phyloP scores from a whole-genome alignment of 805 yeast species.

The Sugiyamaella valdiviana region DNA sequence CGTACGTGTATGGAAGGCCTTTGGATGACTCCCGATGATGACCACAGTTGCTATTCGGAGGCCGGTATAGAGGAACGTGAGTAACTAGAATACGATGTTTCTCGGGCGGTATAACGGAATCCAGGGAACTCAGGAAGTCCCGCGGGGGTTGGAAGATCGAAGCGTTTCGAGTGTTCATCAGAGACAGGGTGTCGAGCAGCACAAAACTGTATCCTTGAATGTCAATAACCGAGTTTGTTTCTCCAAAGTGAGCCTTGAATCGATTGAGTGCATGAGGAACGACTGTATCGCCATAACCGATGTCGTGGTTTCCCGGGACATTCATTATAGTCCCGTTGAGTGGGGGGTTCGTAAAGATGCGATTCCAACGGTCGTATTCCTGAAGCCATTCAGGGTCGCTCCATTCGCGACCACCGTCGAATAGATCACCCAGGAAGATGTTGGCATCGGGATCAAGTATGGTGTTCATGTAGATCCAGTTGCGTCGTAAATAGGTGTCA shows the following conservation, averaged over 20 bases:
- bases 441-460: conserved; percentile 66
- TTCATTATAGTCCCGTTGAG: conserved; percentile 40
- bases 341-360: conserved; percentile 55
- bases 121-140: conserved; percentile 37
- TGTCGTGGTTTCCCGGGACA: conserved; percentile 94
- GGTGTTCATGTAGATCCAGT: conserved; percentile 55
- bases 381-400: conserved; percentile 57
- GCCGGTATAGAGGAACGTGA: conserved; percentile 84
- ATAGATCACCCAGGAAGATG: conserved; percentile 81
- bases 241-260: conserved; percentile 70
- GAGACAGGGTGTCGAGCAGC: conserved; percentile 74
- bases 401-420: conserved; percentile 95
- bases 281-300: conserved; percentile 82
- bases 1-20: conserved; percentile 63
- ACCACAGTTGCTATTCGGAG: conserved; percentile 61
- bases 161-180: conserved; percentile 52
- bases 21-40: conserved; percentile 61
- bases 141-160: conserved; percentile 43
- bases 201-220: conserved; percentile 70
- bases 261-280: conserved; percentile 50
- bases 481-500: conserved; percentile 75
- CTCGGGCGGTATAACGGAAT: conserved; percentile 12
- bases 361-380: conserved; percentile 64
- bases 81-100: conserved; percentile 64
- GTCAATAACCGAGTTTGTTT: conserved; percentile 46